These are phyloP conservation scores for Halocafeteria seosinensis DNA, from an alignment of 108 stramenopile species.

Conservation along the genomic window DNA sequence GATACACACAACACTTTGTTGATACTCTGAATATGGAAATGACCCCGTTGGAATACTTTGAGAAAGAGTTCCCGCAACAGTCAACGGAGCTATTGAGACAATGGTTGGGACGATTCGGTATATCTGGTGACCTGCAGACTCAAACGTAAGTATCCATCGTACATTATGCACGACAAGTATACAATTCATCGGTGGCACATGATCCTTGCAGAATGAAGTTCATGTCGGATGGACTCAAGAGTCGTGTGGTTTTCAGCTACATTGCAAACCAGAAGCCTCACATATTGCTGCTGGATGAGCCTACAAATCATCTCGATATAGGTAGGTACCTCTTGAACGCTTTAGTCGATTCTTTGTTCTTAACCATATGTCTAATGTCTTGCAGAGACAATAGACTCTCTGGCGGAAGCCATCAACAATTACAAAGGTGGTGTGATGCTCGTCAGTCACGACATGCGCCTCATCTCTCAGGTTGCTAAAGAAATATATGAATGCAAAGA, in stretches of 20 bases:
- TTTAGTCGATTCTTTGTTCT: too few species aligned
- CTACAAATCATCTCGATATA: conserved; percentile 74
- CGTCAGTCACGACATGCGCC: conserved; percentile 93
- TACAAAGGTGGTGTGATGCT: conserved; percentile 94
- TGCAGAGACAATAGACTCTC: conserved; percentile 89
- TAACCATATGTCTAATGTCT: too few species aligned
- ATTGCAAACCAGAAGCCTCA: conserved; percentile 85
- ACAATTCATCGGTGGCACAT: too few species aligned
- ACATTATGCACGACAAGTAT: too few species aligned
- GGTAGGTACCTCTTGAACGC: too few species aligned
- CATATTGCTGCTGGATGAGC: conserved; percentile 91
- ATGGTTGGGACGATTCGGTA: conserved; percentile 77
- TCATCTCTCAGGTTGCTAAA: conserved; percentile 88
- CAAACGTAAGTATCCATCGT: conserved; percentile 64
- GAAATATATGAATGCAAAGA: conserved; percentile 90
- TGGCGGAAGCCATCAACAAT: conserved; percentile 77
- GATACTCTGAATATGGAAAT: conserved; percentile 81
- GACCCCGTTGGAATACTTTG: conserved; percentile 86
- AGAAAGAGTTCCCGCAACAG: conserved; percentile 43
- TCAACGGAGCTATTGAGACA: conserved; percentile 56
- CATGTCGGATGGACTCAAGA: conserved; percentile 83
- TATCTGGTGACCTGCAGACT: conserved; percentile 60
- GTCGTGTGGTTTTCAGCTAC: conserved; percentile 87
- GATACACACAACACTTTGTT: conserved; percentile 95
- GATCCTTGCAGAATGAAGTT: conserved; percentile 27